Percentiles rank a stretch among this genome's conserved stretches.
Evolutionary conservation across 2,329 filamentous ascomycete genomes (phyloP).

Genomic region (Colletotrichum sp.): DNA sequence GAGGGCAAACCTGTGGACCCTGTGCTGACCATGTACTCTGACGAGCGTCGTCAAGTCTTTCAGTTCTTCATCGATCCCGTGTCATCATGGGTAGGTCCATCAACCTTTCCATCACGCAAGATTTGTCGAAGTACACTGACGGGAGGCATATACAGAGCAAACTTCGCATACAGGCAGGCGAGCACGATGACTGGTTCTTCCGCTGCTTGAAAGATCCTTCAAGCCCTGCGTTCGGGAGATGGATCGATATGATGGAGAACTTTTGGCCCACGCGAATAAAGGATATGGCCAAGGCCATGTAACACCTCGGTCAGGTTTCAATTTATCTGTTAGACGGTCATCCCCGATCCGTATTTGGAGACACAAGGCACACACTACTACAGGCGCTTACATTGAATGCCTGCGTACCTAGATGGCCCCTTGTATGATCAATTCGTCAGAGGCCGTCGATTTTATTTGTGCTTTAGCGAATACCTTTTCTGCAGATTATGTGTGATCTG

Average conservation of each 20-base stretch:
- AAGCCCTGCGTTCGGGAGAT: not conserved
- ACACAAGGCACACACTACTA: no score
- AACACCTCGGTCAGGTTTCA: not conserved
- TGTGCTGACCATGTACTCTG: not conserved
- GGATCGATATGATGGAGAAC: not conserved
- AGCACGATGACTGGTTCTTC: not conserved
- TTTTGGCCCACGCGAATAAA: not conserved
- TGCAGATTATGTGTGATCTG: no score
- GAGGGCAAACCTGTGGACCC: not conserved
- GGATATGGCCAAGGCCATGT: not conserved
- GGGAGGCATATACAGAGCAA: not conserved
- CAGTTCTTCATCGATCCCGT: not conserved
- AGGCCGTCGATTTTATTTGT: no score
- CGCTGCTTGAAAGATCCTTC: not conserved
- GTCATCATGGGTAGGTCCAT: not conserved
- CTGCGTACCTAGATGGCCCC: no score
- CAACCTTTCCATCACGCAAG: not conserved
- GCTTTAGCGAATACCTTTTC: no score
- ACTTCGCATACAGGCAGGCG: not conserved
- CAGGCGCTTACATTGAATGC: no score
- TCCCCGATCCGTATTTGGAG: fast-evolving
- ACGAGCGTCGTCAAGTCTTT: not conserved
- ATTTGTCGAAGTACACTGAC: not conserved
- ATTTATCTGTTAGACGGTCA: not conserved
- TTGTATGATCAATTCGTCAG: no score